Base-by-base conservation (phyloP, 2,329 filamentous ascomycete genomes). In the Zasmidium citrigriseum region DNA sequence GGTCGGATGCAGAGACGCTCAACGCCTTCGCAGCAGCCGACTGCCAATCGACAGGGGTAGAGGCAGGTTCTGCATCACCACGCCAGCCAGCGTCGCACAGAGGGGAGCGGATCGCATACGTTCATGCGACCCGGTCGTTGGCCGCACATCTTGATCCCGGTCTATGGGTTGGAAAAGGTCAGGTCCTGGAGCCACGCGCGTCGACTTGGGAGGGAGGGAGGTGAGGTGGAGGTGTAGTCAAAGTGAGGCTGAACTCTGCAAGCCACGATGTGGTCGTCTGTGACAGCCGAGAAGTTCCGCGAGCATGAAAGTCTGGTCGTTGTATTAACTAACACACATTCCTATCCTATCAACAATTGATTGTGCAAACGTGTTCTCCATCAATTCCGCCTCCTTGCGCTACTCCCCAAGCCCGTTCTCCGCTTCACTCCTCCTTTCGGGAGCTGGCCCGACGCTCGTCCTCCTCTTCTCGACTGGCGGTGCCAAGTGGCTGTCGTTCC, bases 371-470 rank as follows among this genome's bases (percentile, higher is more conserved):
- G 14, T n/a, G 34, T 4, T 41, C 5, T 41, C 16, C 25, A 51
- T 34, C 18, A 9, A 9, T 45, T 52, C 47, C 54, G 27, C 27
- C 38, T 52, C 54, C 46, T 45, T 56, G 47, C 57, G 22, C 44
- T 44, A 24, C 60, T 54, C 47, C 34, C 53, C 52, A 53, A 57
- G 54, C 51, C 52, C 46, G 47, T 51, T 29, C 29, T 48, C 54
- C 24, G 24, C 4, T n/a, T 29, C 47, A 21, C 34, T 63, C 20
- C 51, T 54, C n/a, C 46, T 47, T 47, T 50, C 54, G 24, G 44
- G 29, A 38, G 54, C 58, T 29, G 60, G 62, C 23, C 66, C 66
- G 34, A 64, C 58, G 59, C 66, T 67, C 41, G 47, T 60, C 45
- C 64, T 62, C 54, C 67, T 59, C 52, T 58, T 58, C 41, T 25